These are phyloP conservation scores for Saturnispora gosingensis DNA, from an alignment of 805 yeast genomes.

Conservation along the genomic window DNA sequence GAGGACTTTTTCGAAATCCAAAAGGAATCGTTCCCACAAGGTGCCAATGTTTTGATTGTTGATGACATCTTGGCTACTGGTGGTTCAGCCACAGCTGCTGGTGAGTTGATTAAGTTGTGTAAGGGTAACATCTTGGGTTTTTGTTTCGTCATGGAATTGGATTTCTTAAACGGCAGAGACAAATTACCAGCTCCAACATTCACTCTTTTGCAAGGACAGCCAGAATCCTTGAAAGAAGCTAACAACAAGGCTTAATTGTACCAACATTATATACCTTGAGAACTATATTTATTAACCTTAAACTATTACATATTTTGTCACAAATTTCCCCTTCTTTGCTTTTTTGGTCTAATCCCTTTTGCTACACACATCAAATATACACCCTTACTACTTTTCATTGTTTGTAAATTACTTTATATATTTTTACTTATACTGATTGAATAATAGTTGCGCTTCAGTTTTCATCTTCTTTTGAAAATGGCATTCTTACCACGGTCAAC, in stretches of 20 bases:
- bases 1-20: conserved; percentile 85
- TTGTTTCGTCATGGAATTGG: conserved; percentile 87
- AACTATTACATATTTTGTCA: no score
- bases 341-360: no score
- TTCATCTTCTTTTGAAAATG: conserved; percentile 22
- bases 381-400: neutral
- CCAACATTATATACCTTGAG: neutral
- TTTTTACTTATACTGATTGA: neutral
- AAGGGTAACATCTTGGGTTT: conserved; percentile 72
- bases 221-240: conserved; percentile 34
- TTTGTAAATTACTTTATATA: neutral
- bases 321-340: no score
- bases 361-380: neutral
- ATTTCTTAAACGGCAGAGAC: conserved; percentile 89
- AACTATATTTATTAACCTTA: neutral
- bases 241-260: neutral
- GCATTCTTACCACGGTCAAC: conserved; percentile 22
- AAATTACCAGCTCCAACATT: conserved; percentile 78
- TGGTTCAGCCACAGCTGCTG: conserved; percentile 93
- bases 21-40: conserved; percentile 66
- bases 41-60: conserved; percentile 75
- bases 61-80: conserved; percentile 98
- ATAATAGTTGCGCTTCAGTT: neutral
- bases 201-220: conserved; percentile 80
- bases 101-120: conserved; percentile 60